phyloP scores from a whole-genome alignment of 2,329 filamentous ascomycete genomes.

The Hirsutella rhossiliensis region DNA sequence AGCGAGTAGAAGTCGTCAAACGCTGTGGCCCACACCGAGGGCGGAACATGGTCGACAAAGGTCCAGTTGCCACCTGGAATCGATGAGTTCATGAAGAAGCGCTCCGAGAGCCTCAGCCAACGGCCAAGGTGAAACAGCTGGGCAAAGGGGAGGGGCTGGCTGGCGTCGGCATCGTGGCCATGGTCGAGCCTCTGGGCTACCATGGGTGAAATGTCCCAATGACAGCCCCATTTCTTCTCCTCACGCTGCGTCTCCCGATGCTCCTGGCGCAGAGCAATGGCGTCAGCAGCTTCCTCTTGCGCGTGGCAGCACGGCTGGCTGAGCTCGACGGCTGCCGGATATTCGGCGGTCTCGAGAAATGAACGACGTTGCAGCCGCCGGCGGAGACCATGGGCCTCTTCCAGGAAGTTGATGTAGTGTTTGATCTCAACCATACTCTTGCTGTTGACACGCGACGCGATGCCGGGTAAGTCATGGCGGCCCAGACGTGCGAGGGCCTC shows the following conservation, averaged over 20 bases:
- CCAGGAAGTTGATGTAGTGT: constrained; percentile 54
- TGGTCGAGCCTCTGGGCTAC: constrained; percentile 19
- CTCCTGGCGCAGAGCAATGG: constrained; percentile 52
- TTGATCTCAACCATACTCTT: constrained; percentile 67
- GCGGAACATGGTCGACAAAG: constrained; percentile 44
- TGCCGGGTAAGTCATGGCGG: constrained; percentile 44
- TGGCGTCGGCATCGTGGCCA: constrained; percentile 7
- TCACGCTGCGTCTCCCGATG: constrained; percentile 48
- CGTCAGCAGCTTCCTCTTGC: constrained; percentile 58
- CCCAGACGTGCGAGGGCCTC: constrained; percentile 52
- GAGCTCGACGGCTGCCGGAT: constrained; percentile 64
- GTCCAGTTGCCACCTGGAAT: constrained; percentile 57
- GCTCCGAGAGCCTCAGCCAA: constrained; percentile 53
- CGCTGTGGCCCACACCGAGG: constrained; percentile 62
- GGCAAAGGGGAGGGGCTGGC: constrained; percentile 31
- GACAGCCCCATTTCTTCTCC: constrained; percentile 43
- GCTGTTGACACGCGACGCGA: constrained; percentile 50
- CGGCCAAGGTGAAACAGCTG: constrained; percentile 43
- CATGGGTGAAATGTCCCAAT: constrained; percentile 51
- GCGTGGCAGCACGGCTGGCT: constrained; percentile 49
- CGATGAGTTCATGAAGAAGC: constrained; percentile 64
- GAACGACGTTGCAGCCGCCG: constrained; percentile 20
- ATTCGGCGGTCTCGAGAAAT: constrained; percentile 35
- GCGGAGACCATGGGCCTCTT: constrained; percentile 31
- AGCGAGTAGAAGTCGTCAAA: constrained; percentile 67